Conservation (phyloP, 768 basidiomycete genomes). For the Boletales sp. region DNA sequence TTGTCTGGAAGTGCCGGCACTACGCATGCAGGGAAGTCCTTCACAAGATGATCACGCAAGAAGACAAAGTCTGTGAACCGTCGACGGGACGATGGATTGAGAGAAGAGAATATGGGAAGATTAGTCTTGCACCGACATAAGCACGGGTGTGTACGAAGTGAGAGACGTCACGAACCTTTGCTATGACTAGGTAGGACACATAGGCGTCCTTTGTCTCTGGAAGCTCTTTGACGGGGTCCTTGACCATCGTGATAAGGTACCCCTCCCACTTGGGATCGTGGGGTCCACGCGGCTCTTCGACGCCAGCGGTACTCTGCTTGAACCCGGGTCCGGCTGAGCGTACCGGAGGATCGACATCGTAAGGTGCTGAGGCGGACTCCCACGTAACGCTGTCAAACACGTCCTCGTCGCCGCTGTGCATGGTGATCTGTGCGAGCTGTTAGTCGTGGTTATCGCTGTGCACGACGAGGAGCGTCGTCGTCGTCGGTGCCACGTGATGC, state of each 20-base stretch:
- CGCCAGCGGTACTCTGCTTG: constrained; percentile 72
- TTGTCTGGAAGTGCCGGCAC: constrained; percentile 96
- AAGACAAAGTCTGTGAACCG: constrained; percentile 98
- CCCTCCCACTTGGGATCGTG: constrained; percentile 91
- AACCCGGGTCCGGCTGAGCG: constrained; percentile 66
- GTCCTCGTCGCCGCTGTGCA: constrained; percentile 86
- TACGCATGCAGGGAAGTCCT: constrained; percentile 97
- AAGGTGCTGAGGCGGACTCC: constrained; percentile 69
- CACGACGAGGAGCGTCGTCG: constrained; percentile 1
- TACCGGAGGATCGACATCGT: constrained; percentile 41
- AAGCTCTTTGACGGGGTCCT: constrained; percentile 93
- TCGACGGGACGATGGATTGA: constrained; percentile 72
- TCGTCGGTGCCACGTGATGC: constrained; percentile 25
- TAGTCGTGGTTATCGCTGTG: background rate
- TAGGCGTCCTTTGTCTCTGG: constrained; percentile 97
- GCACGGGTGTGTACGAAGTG: background rate
- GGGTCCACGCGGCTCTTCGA: constrained; percentile 60
- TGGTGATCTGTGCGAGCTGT: constrained; percentile 26
- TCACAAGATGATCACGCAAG: constrained; percentile 79
- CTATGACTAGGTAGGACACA: constrained; percentile 89
- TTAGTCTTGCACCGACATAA: constrained; percentile 63
- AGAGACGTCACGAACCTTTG: constrained; percentile 57
- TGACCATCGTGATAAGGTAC: constrained; percentile 75
- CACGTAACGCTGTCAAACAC: constrained; percentile 91
- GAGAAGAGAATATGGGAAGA: constrained; percentile 77